Conservation (phyloP, 202 grass and related monocot genomes). For the Thinopyrum obtusiflorum region DNA sequence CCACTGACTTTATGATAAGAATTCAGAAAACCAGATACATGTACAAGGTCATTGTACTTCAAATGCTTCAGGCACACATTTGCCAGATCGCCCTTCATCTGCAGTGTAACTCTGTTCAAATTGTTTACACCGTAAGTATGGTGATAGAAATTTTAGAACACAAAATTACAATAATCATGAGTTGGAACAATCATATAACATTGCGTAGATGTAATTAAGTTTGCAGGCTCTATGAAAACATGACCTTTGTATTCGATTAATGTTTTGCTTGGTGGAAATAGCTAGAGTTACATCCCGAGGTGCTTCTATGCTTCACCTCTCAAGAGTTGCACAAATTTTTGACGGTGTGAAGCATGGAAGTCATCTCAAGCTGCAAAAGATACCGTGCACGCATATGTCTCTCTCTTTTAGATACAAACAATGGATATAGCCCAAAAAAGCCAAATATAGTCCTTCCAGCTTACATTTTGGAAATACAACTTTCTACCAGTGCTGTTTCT, state of each 20-base stretch:
- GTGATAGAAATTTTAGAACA: neutral
- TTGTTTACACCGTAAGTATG: conserved; percentile 13
- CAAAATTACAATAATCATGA: neutral
- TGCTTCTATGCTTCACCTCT: neutral
- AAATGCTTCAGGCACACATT: conserved; percentile 55
- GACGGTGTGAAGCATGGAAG: neutral
- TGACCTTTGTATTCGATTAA: neutral
- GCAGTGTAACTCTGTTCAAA: conserved; percentile 56
- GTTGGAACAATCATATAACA: neutral
- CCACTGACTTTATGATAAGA: conserved; percentile 45
- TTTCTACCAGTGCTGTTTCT: neutral
- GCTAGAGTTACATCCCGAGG: neutral
- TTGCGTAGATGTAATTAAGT: neutral
- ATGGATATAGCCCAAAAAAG: too few species aligned
- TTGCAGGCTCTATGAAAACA: neutral
- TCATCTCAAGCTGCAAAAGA: neutral
- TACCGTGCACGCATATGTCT: neutral
- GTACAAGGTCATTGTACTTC: conserved; percentile 60
- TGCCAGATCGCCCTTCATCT: conserved; percentile 37
- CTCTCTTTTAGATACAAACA: neutral
- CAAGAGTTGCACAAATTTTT: neutral
- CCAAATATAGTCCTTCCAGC: neutral
- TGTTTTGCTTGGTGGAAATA: neutral
- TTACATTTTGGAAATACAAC: neutral
- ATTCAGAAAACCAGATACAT: conserved; percentile 47